Conservation (phyloP, 1,284 basidiomycete genomes). For the Hortiboletus rubellus region DNA sequence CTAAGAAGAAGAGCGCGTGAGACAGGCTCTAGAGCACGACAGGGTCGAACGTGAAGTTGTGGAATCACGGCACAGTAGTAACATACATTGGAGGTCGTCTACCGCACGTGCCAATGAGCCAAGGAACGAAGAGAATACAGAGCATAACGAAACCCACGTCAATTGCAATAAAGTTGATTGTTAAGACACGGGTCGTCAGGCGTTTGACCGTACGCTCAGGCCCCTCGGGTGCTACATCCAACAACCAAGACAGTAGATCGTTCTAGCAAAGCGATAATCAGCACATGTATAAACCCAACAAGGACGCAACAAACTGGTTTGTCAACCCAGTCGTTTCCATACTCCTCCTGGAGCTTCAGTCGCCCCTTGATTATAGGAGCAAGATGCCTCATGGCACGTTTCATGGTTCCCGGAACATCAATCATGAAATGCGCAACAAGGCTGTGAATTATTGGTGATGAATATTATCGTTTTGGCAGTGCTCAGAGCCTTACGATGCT, state of each 20-base stretch:
- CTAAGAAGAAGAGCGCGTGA: no score
- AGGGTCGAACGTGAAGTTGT: no score
- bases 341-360: slow-evolving; percentile 28
- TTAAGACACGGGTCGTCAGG: slow-evolving; percentile 36
- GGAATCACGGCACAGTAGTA: neutral
- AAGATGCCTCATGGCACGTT: no score
- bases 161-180: slow-evolving; percentile 42
- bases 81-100: slow-evolving; percentile 17
- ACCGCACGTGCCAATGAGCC: neutral
- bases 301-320: slow-evolving; percentile 34
- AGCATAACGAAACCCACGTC: slow-evolving; percentile 21
- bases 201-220: slow-evolving; percentile 26
- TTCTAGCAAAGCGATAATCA: neutral
- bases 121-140: neutral
- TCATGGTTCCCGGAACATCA: no score
- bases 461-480: no score
- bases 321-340: slow-evolving; percentile 39
- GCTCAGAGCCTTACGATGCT: slow-evolving; percentile 35
- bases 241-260: slow-evolving; percentile 42
- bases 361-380: slow-evolving; percentile 41
- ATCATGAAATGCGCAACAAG: no score
- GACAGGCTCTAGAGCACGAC: no score
- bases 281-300: slow-evolving; percentile 14
- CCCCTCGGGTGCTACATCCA: slow-evolving; percentile 37
- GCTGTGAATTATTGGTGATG: slow-evolving; percentile 18